Evolutionary conservation across 805 yeast genomes (phyloP), one percentile per base, ranked within the genome.

Genomic region (Nakazawaea ernobii): DNA sequence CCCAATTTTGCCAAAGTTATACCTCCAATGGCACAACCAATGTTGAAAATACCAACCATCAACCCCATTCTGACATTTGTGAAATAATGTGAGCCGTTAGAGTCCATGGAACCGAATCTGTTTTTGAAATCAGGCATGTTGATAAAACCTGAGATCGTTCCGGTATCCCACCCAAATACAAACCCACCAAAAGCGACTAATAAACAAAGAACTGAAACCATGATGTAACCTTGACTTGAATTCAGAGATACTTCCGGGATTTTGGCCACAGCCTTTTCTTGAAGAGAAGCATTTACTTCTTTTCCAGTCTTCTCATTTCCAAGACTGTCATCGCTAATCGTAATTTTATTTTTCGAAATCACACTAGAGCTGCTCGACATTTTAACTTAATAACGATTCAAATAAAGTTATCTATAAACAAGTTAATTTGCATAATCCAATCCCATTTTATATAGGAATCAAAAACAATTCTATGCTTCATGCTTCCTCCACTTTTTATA

Each of bases 131-230:
- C 73, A 15, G 64, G 48, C 74, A 77, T 74, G 55, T 73, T 74
- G 32, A 77, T 73, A 53, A 79, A 74, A 48, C 84, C 84, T 42
- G 82, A 77, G 58, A 78, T 73, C 48, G 84, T 77, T 62, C 84
- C 84, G 44, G 82, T 79, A 63, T 79, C 84, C 68, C 77, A 79
- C 42, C 84, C 84, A 55, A 77, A 80, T 37, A 79, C 77, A 56
- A 76, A 79, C 13, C 84, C 86, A 62, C 83, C 84, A 52, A 80
- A 80, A 33, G 84, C 81, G 49, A 79, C 73, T 42, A 72, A 55
- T 15, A 70, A 55, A 58, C 84, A 77, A n/a, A 56, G 64, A 42
- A 49, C 17, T 17, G 44, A 43, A 14, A 68, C 64, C 20, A 62
- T 53, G 7, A 61, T 32, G 48, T 69, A 65, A 33, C 68, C 74